Percentiles rank a stretch among this genome's conserved stretches.
phyloP scores from a whole-genome alignment of 2,329 filamentous ascomycete genomes.

The Trichoderma gracile region DNA sequence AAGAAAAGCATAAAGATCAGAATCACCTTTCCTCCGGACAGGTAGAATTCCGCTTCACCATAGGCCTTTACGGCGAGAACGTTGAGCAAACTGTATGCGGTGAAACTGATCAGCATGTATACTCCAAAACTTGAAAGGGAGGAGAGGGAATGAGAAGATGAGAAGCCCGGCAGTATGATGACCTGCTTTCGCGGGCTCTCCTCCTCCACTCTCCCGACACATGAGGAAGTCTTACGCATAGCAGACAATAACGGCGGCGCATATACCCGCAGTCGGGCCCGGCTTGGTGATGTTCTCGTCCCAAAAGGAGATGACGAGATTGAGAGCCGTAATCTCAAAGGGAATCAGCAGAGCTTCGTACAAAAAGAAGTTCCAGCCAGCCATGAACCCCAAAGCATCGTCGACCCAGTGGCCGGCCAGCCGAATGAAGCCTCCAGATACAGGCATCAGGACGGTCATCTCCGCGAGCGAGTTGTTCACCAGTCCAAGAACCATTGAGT shows the following conservation, averaged over 20 bases:
- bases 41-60: conserved; percentile 72
- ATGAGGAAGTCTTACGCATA: conserved; percentile 53
- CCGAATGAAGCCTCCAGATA: conserved; percentile 64
- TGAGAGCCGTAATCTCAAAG: conserved; percentile 47
- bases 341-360: conserved; percentile 48
- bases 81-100: conserved; percentile 53
- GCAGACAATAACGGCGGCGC: conserved; percentile 54
- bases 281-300: conserved; percentile 54
- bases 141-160: neutral
- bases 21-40: conserved; percentile 63
- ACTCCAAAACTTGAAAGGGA: conserved; percentile 20
- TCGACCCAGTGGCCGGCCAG: conserved; percentile 66
- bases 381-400: conserved; percentile 61
- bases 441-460: conserved; percentile 63
- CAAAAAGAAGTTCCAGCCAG: conserved; percentile 49
- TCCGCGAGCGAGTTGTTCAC: conserved; percentile 68
- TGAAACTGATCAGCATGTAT: conserved; percentile 33
- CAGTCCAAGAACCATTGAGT: conserved; percentile 56
- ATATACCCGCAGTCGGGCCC: conserved; percentile 66
- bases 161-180: neutral
- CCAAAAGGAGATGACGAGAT: conserved; percentile 47
- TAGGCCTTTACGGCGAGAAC: conserved; percentile 66
- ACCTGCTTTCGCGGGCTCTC: neutral
- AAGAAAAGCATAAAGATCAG: conserved; percentile 67
- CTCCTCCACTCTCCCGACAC: neutral